These are phyloP conservation scores for Endogone sp. DNA, from an alignment of 192 early-diverging fungal species.

Conservation along the genomic window DNA sequence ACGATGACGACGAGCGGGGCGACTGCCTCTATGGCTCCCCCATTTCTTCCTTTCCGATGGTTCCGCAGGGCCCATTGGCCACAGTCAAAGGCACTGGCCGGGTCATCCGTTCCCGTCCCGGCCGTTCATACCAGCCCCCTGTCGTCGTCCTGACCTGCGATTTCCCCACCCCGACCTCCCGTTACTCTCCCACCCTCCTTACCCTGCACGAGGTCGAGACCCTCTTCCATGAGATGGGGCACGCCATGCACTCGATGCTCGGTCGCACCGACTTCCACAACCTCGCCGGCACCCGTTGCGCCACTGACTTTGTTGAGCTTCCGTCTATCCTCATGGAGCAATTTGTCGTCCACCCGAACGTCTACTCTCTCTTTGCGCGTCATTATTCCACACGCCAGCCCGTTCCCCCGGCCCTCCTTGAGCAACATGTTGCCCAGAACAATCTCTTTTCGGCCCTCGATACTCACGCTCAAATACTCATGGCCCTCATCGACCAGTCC, in stretches of 20 bases:
- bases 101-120: slow-evolving; percentile 9
- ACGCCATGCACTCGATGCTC: slow-evolving; percentile 97
- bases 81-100: not conserved
- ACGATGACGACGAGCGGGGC: slow-evolving; percentile 64
- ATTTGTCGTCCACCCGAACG: slow-evolving; percentile 73
- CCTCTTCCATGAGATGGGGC: slow-evolving; percentile 98
- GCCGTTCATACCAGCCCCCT: slow-evolving; percentile 64
- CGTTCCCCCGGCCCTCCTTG: slow-evolving; percentile 50
- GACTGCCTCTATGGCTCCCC: slow-evolving; percentile 35
- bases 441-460: slow-evolving; percentile 69
- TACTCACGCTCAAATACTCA: slow-evolving; percentile 80
- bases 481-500: slow-evolving; percentile 88
- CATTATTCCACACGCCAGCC: slow-evolving; percentile 69
- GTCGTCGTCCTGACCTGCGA: slow-evolving; percentile 74
- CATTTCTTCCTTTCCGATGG: not conserved
- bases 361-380: slow-evolving; percentile 69
- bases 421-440: slow-evolving; percentile 48
- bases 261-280: slow-evolving; percentile 95
- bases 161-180: slow-evolving; percentile 44
- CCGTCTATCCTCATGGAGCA: slow-evolving; percentile 96
- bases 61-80: not conserved
- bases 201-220: slow-evolving; percentile 88
- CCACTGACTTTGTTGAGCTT: slow-evolving; percentile 96
- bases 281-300: slow-evolving; percentile 91
- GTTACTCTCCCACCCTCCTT: slow-evolving; percentile 58